Evolutionary conservation across 2,329 filamentous ascomycete species (phyloP).

Genomic region (Phyllosticta citribraziliensis): DNA sequence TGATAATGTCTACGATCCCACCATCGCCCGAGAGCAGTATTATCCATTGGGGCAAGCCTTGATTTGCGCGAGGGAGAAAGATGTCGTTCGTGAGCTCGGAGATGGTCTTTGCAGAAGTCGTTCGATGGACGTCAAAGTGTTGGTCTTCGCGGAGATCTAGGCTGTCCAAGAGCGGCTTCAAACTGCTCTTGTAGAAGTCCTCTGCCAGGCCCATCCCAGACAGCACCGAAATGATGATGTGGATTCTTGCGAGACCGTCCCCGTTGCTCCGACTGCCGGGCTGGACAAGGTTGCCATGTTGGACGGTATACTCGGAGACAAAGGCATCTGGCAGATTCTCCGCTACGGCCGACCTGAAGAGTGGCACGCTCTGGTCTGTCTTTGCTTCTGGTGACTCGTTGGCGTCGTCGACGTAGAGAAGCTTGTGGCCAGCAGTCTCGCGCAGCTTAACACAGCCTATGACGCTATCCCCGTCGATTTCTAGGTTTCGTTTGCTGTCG

Average conservation of each 20-base stretch:
- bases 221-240: constrained; percentile 36
- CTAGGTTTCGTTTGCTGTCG: background rate
- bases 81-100: constrained; percentile 47
- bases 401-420: background rate
- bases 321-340: background rate
- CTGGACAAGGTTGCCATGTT: background rate
- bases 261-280: background rate
- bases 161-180: constrained; percentile 33
- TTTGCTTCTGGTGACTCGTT: background rate
- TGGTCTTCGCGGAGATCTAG: constrained; percentile 27
- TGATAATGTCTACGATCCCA: constrained; percentile 72
- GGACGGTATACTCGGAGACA: background rate
- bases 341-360: background rate
- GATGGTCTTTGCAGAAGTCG: constrained; percentile 54
- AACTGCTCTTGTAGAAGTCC: constrained; percentile 27
- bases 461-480: background rate
- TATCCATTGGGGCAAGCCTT: constrained; percentile 40
- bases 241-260: constrained; percentile 13
- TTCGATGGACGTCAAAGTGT: constrained; percentile 49
- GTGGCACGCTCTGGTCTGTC: background rate
- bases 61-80: constrained; percentile 41
- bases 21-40: constrained; percentile 82
- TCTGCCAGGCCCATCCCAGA: constrained; percentile 35
- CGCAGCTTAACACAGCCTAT: background rate
- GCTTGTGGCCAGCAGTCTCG: background rate